These are phyloP conservation scores for Mentha longifolia DNA, from an alignment of 257 asterid species.

Conservation along the genomic window DNA sequence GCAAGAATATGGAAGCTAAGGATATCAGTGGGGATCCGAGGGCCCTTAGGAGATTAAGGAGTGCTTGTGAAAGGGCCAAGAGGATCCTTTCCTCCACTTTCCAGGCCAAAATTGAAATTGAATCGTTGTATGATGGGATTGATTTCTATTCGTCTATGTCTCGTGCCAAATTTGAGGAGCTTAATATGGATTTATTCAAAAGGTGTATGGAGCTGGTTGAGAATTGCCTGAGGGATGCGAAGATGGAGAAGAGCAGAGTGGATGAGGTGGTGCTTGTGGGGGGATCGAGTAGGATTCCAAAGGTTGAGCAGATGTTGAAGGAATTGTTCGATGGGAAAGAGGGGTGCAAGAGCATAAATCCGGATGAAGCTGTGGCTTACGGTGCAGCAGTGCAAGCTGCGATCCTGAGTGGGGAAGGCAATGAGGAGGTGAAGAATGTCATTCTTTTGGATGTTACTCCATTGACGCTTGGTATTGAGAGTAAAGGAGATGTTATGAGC, in stretches of 20 bases:
- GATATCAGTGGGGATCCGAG: neutral
- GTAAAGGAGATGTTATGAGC: neutral
- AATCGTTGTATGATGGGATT: too few relatives aligned
- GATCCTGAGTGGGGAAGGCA: too few relatives aligned
- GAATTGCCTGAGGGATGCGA: too few relatives aligned
- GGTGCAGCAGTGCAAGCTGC: neutral
- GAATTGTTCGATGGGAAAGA: neutral
- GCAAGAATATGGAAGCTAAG: neutral
- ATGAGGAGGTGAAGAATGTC: too few relatives aligned
- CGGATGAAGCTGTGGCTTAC: neutral
- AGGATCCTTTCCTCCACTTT: too few relatives aligned
- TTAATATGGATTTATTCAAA: too few relatives aligned
- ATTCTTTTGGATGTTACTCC: neutral
- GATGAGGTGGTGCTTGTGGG: conserved; percentile 8
- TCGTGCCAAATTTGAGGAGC: too few relatives aligned
- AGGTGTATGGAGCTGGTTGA: too few relatives aligned
- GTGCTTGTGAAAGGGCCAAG: too few relatives aligned
- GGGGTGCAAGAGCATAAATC: neutral
- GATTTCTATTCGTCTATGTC: too few relatives aligned
- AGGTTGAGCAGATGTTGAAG: neutral
- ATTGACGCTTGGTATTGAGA: too few relatives aligned
- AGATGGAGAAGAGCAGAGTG: neutral
- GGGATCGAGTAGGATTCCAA: neutral
- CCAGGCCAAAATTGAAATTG: too few relatives aligned
- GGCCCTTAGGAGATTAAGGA: conserved; percentile 7